Percentiles rank a stretch among this genome's conserved stretches.
Evolutionary conservation across 768 basidiomycete genomes (phyloP).

Genomic region (Russula earlei): DNA sequence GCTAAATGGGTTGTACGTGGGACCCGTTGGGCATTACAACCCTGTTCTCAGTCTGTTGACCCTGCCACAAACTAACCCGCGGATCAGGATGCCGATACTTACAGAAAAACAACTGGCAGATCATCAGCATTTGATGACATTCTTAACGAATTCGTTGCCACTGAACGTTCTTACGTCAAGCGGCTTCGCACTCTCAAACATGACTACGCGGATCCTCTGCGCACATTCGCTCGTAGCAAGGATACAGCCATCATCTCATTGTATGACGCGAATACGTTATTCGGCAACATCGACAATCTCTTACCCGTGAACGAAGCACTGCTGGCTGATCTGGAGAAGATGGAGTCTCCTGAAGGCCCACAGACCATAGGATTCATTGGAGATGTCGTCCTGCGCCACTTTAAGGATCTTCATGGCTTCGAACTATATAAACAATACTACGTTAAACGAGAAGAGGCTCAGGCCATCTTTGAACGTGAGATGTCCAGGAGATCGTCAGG

Average conservation of each 20-base stretch:
- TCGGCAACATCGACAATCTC: conserved; percentile 88
- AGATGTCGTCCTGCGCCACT: conserved; percentile 79
- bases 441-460: conserved; percentile 87
- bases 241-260: conserved; percentile 79
- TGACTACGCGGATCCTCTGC: conserved; percentile 86
- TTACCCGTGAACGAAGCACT: conserved; percentile 87
- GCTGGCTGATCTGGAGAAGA: conserved; percentile 70
- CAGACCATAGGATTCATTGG: conserved; percentile 59
- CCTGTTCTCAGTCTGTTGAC: not conserved
- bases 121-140: conserved; percentile 59
- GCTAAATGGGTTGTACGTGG: not conserved
- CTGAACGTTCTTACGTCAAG: conserved; percentile 82
- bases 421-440: conserved; percentile 91
- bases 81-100: conserved; percentile 24
- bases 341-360: conserved; percentile 53
- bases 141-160: conserved; percentile 79
- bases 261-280: conserved; percentile 89
- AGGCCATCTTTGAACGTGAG: conserved; percentile 77
- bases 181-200: conserved; percentile 74
- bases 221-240: conserved; percentile 74
- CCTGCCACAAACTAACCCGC: not conserved
- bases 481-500: conserved; percentile 68
- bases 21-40: not conserved
- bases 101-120: conserved; percentile 52
- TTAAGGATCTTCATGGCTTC: conserved; percentile 75